These are phyloP conservation scores for Parathielavia hyrcaniae DNA, from an alignment of 495 filamentous ascomycete species.

Conservation along the genomic window DNA sequence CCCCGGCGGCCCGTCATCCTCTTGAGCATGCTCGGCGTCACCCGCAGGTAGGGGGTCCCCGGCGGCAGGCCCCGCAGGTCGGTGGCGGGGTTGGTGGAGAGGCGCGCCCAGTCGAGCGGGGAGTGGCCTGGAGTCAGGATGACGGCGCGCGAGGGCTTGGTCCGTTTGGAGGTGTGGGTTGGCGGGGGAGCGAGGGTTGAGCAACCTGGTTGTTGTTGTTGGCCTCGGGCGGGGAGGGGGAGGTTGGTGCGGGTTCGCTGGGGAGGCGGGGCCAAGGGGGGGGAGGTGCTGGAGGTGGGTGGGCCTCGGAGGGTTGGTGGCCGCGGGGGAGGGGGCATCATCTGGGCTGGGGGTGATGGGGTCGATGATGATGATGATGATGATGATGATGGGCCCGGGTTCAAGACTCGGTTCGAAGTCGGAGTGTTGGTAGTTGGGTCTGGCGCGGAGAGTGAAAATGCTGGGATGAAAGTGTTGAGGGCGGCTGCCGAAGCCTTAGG, in stretches of 20 bases:
- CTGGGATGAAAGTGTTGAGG: constrained; percentile 28
- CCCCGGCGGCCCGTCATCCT: constrained; percentile 71
- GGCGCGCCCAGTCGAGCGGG: constrained; percentile 89
- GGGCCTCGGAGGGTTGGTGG: constrained; percentile 29
- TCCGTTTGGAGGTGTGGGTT: constrained; percentile 41
- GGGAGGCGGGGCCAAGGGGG: constrained; percentile 36
- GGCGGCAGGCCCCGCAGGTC: constrained; percentile 57
- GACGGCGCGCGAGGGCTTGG: constrained; percentile 52
- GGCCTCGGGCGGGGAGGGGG: constrained; percentile 28
- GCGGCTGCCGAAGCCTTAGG: constrained; percentile 33
- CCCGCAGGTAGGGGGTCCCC: constrained; percentile 45
- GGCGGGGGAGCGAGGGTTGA: constrained; percentile 43
- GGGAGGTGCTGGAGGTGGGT: constrained; percentile 16
- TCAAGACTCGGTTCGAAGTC: neutral
- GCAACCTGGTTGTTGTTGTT: constrained; percentile 22
- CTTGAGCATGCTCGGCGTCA: constrained; percentile 74
- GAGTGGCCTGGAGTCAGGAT: constrained; percentile 79
- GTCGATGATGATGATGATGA: constrained; percentile 17
- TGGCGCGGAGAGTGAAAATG: constrained; percentile 37
- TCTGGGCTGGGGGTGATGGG: constrained; percentile 25
- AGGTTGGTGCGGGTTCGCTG: constrained; percentile 27
- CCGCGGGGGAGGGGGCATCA: constrained; percentile 32
- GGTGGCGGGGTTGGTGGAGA: constrained; percentile 56
- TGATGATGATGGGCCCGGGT: constrained; percentile 23
- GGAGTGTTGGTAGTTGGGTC: constrained; percentile 22